Base-by-base conservation (phyloP, 331 rosid genomes). In the Arachis monticola region DNA sequence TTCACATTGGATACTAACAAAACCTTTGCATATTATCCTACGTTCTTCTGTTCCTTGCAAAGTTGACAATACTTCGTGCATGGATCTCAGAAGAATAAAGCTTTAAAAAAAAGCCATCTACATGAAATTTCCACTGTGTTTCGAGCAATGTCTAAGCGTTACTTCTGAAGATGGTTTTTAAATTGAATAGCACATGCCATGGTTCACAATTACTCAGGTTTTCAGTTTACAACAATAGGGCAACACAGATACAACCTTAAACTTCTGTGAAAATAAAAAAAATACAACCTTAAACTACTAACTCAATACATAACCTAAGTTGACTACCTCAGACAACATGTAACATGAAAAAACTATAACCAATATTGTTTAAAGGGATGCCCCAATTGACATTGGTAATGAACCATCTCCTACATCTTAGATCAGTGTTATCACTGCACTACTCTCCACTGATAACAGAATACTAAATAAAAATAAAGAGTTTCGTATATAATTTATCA, bases 401-500 rank as follows among this genome's bases (percentile, higher is more conserved):
- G 22, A 17, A 17, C 22, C 22, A 17, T 17, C 22, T 17, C 22
- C 22, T 17, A 17, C 22, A 17, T 17, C 22, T 17, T 17, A 17
- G 22, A 17, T 17, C 22, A 17, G 22, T 17, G 22, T 17, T 17
- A 17, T 17, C 22, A 17, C 22, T 17, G 22, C 22, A 17, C 22
- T 0, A 17, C 22, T 17, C 22, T 17, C 22, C 22, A 17, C 22
- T 17, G 22, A 5, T 5, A 58, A 74, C 70, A 73, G 38, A 60
- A 53, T 69, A 48, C 52, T 63, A 80, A 70, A 66, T 60, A 66
- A 53, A 17, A 13, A 12, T 53, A 46, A 67, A 67, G 62, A 32
- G 81, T 57, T 59, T 75, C 62, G 12, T 60, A 45, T 57, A 65
- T 70, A 76, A 67, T 70, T 27, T 46, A 65, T 76, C 31, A 30